These are phyloP conservation scores for Pezicula neosporulosa DNA, from an alignment of 2,329 filamentous ascomycete genomes.

Conservation along the genomic window DNA sequence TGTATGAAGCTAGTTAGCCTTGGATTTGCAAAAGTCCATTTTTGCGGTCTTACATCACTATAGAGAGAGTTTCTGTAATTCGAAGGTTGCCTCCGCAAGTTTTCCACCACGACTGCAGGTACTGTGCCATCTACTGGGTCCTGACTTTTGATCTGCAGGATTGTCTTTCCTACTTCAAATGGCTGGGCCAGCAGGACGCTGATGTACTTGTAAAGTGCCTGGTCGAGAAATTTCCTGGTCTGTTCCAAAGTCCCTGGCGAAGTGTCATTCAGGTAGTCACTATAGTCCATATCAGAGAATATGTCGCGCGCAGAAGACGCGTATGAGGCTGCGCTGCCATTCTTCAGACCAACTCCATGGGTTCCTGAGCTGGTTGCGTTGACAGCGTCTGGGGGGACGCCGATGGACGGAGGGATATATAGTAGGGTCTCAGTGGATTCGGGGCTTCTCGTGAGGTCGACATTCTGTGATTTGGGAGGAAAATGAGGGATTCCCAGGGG, in stretches of 20 bases:
- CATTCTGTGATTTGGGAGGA: conserved; percentile 31
- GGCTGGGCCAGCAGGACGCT: conserved; percentile 88
- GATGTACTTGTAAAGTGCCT: conserved; percentile 88
- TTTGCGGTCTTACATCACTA: conserved; percentile 17
- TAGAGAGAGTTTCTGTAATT: conserved; percentile 21
- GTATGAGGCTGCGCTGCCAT: conserved; percentile 45
- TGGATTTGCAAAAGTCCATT: conserved; percentile 1
- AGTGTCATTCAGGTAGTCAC: conserved; percentile 75
- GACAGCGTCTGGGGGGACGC: conserved; percentile 43
- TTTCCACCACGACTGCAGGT: conserved; percentile 11
- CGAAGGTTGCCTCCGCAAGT: conserved; percentile 12
- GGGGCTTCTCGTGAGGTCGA: conserved; percentile 45
- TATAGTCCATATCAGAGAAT: conserved; percentile 88
- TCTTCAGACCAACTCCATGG: conserved; percentile 26
- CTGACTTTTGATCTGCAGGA: conserved; percentile 72
- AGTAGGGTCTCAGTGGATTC: conserved; percentile 59
- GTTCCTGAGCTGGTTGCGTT: conserved; percentile 30
- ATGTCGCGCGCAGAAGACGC: conserved; percentile 74
- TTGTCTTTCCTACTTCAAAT: conserved; percentile 94
- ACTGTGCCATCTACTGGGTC: conserved; percentile 23
- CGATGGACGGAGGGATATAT: conserved; percentile 63
- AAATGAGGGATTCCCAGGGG: conserved; percentile 5
- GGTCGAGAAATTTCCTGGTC: conserved; percentile 74
- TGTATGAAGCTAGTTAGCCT: conserved; percentile 17
- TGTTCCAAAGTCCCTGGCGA: conserved; percentile 74